Conservation (phyloP, 768 basidiomycete species). For the Suillus paluster region DNA sequence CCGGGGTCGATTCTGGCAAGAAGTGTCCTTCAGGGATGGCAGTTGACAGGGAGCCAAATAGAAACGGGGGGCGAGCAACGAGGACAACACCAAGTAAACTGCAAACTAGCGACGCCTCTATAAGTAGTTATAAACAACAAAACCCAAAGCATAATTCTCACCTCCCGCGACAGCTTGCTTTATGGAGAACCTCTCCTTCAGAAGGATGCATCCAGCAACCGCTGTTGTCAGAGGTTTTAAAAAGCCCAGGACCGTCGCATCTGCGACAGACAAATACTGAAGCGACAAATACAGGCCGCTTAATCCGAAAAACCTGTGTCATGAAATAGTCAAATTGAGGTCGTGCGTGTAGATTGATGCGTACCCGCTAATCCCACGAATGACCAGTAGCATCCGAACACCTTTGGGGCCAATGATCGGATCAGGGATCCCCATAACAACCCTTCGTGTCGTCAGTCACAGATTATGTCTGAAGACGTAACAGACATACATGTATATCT, state of each 20-base stretch:
- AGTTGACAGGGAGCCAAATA: constrained; percentile 56
- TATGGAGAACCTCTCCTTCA: constrained; percentile 60
- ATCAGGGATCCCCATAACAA: constrained; percentile 48
- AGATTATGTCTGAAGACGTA: constrained; percentile 1
- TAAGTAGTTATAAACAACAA: not conserved
- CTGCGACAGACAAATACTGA: constrained; percentile 75
- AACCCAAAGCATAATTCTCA: constrained; percentile 26
- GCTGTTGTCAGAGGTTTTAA: constrained; percentile 70
- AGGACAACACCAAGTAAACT: constrained; percentile 79
- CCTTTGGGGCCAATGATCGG: constrained; percentile 72
- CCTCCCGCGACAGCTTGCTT: constrained; percentile 62
- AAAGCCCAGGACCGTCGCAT: constrained; percentile 79
- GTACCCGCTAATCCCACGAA: constrained; percentile 67
- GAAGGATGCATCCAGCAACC: constrained; percentile 60
- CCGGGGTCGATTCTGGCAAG: constrained; percentile 24
- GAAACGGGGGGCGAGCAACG: constrained; percentile 75
- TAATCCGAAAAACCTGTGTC: constrained; percentile 68
- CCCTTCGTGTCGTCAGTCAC: constrained; percentile 27
- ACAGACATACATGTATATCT: constrained; percentile 51
- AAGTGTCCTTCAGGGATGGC: constrained; percentile 7
- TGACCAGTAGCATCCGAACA: constrained; percentile 58
- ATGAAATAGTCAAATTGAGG: not conserved
- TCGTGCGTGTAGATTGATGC: constrained; percentile 15
- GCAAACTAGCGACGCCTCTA: constrained; percentile 45
- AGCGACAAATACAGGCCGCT: constrained; percentile 71